phyloP scores from a whole-genome alignment of 2,329 filamentous ascomycete species.

The Thielaviopsis populi region DNA sequence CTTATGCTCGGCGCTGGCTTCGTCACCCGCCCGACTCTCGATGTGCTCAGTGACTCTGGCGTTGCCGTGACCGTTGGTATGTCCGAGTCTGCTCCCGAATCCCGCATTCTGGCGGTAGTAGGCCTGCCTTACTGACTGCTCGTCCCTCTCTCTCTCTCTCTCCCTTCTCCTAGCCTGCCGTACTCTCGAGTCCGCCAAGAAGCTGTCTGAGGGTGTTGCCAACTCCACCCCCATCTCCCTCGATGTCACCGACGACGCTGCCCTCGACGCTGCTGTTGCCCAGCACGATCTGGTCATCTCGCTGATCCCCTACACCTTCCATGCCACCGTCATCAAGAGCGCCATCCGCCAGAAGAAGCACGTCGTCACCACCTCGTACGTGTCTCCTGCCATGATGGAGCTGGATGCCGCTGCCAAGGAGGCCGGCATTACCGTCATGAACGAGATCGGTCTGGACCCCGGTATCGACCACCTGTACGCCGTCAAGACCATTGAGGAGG shows the following conservation, averaged over 20 bases:
- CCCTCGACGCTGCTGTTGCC: constrained; percentile 65
- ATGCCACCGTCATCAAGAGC: constrained; percentile 78
- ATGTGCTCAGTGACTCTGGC: constrained; percentile 45
- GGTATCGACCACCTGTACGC: constrained; percentile 66
- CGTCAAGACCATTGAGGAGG: constrained; percentile 72
- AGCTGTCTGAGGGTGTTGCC: constrained; percentile 55
- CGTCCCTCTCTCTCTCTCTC: neutral
- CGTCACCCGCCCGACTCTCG: constrained; percentile 49
- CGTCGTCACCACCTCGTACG: constrained; percentile 89
- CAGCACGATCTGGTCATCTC: constrained; percentile 67
- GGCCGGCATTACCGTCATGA: constrained; percentile 92
- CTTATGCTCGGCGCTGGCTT: constrained; percentile 33
- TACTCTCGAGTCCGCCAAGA: constrained; percentile 61
- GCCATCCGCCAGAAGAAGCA: constrained; percentile 90
- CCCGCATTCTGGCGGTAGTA: neutral
- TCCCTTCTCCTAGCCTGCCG: constrained; percentile 50
- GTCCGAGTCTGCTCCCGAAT: constrained; percentile 19
- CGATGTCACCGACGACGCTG: constrained; percentile 62
- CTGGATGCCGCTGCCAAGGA: constrained; percentile 70
- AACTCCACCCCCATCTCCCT: constrained; percentile 64
- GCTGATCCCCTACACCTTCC: constrained; percentile 85
- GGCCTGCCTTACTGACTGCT: neutral
- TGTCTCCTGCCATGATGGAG: constrained; percentile 83
- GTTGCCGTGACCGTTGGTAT: constrained; percentile 51
- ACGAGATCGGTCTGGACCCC: constrained; percentile 73